Evolutionary conservation across 441 rosid genomes (phyloP), one percentile per base, ranked within the genome.

Genomic region (Erodium moschatum): DNA sequence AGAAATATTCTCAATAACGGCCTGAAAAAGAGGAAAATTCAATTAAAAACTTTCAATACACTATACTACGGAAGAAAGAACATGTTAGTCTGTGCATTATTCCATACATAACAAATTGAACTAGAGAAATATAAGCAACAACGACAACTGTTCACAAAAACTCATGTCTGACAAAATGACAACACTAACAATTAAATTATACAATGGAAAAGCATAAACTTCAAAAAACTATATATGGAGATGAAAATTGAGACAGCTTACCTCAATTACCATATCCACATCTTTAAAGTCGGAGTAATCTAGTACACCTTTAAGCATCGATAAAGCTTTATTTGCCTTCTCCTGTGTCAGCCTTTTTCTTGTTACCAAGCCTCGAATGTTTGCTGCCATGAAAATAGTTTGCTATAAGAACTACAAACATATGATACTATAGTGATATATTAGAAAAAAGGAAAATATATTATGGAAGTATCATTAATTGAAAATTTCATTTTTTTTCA

Each of bases 181-280:
- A 54, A 2, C 16, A 16, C 24, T 0, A 16, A 18, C 24, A 16
- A 18, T 16, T 18, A 54, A 54, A 54, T 16, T 1, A 54, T 54
- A 54, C 19, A 16, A 2, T 5, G 24, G 11, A 18, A 54, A 54
- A 54, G 61, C 61, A 6, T 54, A 54, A 16, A 54, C 24, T 48
- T 12, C 15, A 27, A 31, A 64, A 65, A 13, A 35, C 50, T 67
- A 9, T 60, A 42, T 46, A 69, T 58, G 29, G 67, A 20, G 42
- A 48, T n/a, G 52, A 33, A 48, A 70, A 1, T 50, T 33, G 66
- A 68, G 67, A 65, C 65, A 71, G 44, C 85, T 62, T 33, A 88
- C 98, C 97, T 93, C 98, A 71, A 93, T 87, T 70, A 93, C 97
- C 93, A 91, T 86, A 74, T 93, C 97, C 70, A 91, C 96, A 68